phyloP scores from a whole-genome alignment of 371 early-diverging fungal genomes.

The Syncephalastrum monosporum region DNA sequence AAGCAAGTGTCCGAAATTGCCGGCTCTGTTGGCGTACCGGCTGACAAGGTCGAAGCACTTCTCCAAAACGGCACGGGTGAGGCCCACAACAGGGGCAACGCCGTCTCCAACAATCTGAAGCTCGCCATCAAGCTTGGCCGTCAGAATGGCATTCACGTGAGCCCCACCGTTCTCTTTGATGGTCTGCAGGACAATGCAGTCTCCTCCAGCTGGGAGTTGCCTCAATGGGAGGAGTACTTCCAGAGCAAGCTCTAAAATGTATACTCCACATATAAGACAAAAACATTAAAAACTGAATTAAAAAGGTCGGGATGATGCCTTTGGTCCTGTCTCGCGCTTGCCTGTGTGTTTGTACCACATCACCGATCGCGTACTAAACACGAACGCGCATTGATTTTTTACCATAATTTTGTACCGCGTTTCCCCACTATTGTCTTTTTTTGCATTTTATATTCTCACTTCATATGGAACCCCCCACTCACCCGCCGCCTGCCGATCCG shows the following conservation, averaged over 20 bases:
- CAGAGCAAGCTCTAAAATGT: slow-evolving; percentile 36
- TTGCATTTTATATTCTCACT: too few species aligned
- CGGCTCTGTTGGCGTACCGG: slow-evolving; percentile 36
- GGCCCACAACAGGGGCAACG: slow-evolving; percentile 54
- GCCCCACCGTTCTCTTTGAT: slow-evolving; percentile 74
- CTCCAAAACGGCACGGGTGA: slow-evolving; percentile 48
- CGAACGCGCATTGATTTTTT: too few species aligned
- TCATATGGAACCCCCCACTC: too few species aligned
- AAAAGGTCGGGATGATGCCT: too few species aligned
- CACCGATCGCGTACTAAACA: too few species aligned
- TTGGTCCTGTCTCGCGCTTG: too few species aligned
- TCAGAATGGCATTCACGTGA: slow-evolving; percentile 76
- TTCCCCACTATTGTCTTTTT: too few species aligned
- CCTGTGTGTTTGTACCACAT: too few species aligned
- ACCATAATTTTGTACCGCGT: too few species aligned
- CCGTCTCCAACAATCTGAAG: slow-evolving; percentile 69
- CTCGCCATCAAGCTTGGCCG: slow-evolving; percentile 64
- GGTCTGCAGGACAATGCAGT: slow-evolving; percentile 69
- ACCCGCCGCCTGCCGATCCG: neutral
- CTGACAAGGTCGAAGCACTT: slow-evolving; percentile 40
- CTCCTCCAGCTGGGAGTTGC: slow-evolving; percentile 70
- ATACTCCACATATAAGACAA: neutral
- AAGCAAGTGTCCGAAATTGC: slow-evolving; percentile 53
- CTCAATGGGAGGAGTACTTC: slow-evolving; percentile 66
- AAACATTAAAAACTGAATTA: too few species aligned